Base-by-base conservation (phyloP, 2,329 filamentous ascomycete species). In the Penicillium sp. region DNA sequence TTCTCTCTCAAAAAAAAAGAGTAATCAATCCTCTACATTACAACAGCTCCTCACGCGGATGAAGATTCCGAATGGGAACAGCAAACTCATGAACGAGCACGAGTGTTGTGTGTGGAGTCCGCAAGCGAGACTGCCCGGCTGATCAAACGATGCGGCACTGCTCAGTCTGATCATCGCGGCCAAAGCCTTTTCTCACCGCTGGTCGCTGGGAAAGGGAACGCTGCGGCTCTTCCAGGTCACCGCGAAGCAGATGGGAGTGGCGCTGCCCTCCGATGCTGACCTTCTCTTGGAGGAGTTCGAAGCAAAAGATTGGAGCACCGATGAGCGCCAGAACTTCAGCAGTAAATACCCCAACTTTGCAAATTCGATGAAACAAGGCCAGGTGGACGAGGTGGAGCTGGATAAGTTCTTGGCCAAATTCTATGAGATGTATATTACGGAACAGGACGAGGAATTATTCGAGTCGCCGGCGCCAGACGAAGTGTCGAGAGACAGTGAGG, bases 201-300 rank as follows among this genome's bases (percentile, higher is more conserved):
- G 63, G 61, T 51, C 51, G 12, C 26, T 60, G 2, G 58, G 51
- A 1, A 60, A 53, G 45, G 57, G 32, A 1, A 56, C 60, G 42
- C 30, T 65, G 29, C 58, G 55, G 4, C 39, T 62, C 18, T 43
- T 68, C 1, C 63, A 65, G 12, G 49, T 62, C 1, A 62, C 59
- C 2, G 57, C 62, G 0, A 61, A 48, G 9, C 39, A 60, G 13
- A 54, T 52, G 40, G 52, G 54, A 3, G 48, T 64, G 13, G 27
- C 20, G 2, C 49, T 69, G 1, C 64, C 63, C 4, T 15, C 47
- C 0, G 60, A 69, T 49, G 60, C 60, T 2, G 54, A 61, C 2
- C 46, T 52, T 2, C 46, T 67, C 2, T 65, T 69, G 41, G 42
- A 51, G 1, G 59, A 67, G 26, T 61, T 66, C 24, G 58, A 57